These are phyloP conservation scores for Crithidia bombi DNA, from an alignment of 208 protist genomes.

Conservation along the genomic window DNA sequence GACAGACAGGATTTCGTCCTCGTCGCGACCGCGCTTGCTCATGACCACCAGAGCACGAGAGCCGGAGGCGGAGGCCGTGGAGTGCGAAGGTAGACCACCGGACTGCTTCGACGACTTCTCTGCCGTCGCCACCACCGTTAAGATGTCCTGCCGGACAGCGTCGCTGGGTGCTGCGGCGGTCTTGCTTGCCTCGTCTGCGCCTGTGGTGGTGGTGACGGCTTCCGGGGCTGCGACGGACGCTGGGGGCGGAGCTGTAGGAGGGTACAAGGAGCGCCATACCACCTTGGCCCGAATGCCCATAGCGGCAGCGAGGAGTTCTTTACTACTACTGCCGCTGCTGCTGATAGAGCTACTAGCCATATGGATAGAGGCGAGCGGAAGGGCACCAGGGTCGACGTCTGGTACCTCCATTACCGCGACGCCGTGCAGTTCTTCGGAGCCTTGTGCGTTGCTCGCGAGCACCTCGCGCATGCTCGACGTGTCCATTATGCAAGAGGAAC, in stretches of 20 bases:
- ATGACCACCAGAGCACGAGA: not conserved
- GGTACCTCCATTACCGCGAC: slow-evolving; percentile 32
- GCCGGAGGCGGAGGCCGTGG: not conserved
- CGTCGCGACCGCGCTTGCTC: slow-evolving; percentile 42
- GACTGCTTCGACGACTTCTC: not conserved
- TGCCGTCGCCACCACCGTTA: slow-evolving; percentile 23
- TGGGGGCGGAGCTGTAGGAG: slow-evolving; percentile 34
- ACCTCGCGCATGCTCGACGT: slow-evolving; percentile 21
- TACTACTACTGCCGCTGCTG: not conserved
- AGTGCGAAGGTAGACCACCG: not conserved
- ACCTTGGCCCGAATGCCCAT: slow-evolving; percentile 40
- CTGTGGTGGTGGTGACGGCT: not conserved
- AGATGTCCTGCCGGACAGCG: slow-evolving; percentile 15
- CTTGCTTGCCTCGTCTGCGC: slow-evolving; percentile 4
- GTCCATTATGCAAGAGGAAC: not conserved
- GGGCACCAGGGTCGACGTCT: slow-evolving; percentile 16
- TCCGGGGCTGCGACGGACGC: not conserved
- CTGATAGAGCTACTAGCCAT: not conserved
- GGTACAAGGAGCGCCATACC: slow-evolving; percentile 53
- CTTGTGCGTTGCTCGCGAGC: slow-evolving; percentile 42
- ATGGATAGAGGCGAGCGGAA: slow-evolving; percentile 2
- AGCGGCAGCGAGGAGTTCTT: slow-evolving; percentile 15
- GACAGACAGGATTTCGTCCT: slow-evolving; percentile 53
- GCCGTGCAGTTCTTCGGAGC: slow-evolving; percentile 45
- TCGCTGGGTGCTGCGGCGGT: slow-evolving; percentile 1